Evolutionary conservation across 768 basidiomycete species (phyloP), one percentile per base, ranked within the genome.

Genomic region (Punctularia strigosozonata): DNA sequence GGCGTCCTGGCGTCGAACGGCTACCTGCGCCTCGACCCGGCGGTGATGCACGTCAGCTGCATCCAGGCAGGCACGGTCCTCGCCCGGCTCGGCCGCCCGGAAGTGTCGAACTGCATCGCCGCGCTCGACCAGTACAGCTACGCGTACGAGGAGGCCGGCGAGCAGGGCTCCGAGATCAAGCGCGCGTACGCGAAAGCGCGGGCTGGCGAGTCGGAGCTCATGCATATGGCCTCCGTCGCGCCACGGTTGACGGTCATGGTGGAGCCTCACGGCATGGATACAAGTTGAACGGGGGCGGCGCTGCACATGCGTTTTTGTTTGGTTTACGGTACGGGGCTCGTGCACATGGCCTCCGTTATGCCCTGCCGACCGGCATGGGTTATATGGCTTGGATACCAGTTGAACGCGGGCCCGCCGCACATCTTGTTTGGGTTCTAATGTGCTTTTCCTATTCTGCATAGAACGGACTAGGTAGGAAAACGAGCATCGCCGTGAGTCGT

Each of bases 121-220:
- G 91, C 85, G 21, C 67, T 95, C 18, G 72, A 84, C 50, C 91
- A 95, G 58, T 92, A 92, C 54, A 83, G 83, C 50, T 73, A 78
- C 49, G 81, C 86, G 15, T 89, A 88, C 48, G 88, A 88, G 53
- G 85, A 89, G 47, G 80, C 85, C 22, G 82, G 75, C 28, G 84
- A 86, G 21, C 74, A 80, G 50, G 82, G 86, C 3, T 65, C 65
- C 25, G 73, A 80, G 52, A 80, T 92, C 23, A 58, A 61, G 39
- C 61, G 58, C 7, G 50, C 70, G 49, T 75, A 60, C 64, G 68
- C 46, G 42, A 65, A 43, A 65, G 65, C 63, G 5, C 33, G 50
- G 34, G 31, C 43, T 20, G 65, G 62, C 25, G 66, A 66, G 25
- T 50, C 50, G 15, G 54, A 61, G 22, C 57, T 66, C 40, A 50